These are phyloP conservation scores for Entophlyctis luteolus DNA, from an alignment of 192 early-diverging fungal genomes.

Conservation along the genomic window DNA sequence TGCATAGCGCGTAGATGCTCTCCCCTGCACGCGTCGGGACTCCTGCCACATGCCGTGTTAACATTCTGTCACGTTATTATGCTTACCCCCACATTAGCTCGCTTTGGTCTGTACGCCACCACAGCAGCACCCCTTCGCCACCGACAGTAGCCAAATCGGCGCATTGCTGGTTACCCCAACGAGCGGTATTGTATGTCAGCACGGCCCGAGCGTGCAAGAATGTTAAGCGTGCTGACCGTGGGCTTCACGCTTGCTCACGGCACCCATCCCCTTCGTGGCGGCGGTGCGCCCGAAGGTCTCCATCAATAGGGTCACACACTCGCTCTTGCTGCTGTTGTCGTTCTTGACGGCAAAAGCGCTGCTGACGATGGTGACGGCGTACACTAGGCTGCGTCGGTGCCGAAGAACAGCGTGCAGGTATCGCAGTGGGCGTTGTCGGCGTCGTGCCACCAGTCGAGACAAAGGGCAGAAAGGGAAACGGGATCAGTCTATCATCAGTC, in stretches of 20 bases:
- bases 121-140: slow-evolving; percentile 48
- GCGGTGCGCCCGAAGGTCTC: slow-evolving; percentile 6
- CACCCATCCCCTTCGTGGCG: slow-evolving; percentile 20
- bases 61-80: background rate
- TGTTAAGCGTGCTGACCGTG: slow-evolving; percentile 25
- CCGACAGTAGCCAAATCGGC: slow-evolving; percentile 41
- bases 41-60: background rate
- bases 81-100: slow-evolving; percentile 26
- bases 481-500: too few species aligned
- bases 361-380: slow-evolving; percentile 36
- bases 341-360: slow-evolving; percentile 27
- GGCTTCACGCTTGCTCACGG: slow-evolving; percentile 41
- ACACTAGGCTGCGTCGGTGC: slow-evolving; percentile 44
- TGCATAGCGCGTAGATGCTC: slow-evolving; percentile 32
- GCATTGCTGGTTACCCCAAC: slow-evolving; percentile 15
- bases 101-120: slow-evolving; percentile 39
- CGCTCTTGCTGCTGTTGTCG: slow-evolving; percentile 26
- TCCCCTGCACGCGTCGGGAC: slow-evolving; percentile 20
- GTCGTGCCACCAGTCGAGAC: slow-evolving; percentile 34
- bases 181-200: background rate
- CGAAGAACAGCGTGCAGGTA: slow-evolving; percentile 39
- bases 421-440: slow-evolving; percentile 35
- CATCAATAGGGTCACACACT: slow-evolving; percentile 26
- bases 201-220: background rate
- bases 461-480: too few species aligned